Evolutionary conservation across 257 asterid species (phyloP), one percentile per base, ranked within the genome.

Genomic region (Verbena officinalis): DNA sequence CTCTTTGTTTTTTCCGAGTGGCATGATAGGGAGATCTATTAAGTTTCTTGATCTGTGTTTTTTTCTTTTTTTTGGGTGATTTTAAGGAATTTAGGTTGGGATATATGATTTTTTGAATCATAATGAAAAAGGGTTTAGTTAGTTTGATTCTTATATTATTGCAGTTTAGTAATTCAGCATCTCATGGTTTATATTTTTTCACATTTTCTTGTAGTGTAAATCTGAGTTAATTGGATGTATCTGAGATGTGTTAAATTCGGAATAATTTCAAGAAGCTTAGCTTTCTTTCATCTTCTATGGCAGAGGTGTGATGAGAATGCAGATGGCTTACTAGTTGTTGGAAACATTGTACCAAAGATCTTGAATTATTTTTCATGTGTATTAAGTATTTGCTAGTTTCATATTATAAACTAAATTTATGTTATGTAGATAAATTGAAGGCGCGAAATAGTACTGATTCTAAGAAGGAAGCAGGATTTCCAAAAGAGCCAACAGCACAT

Each of bases 401-500:
- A 15, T 30, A 11, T 43, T 4, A n/a, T 13, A 33, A 23, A 45
- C 12, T 22, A 30, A 45, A 16, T 42, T 39, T 11, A 7, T 3
- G 50, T 34, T 33, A n/a, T 45, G 22, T 69, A 88, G 98, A 88
- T 57, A 86, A 81, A 80, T 75, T 89, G 31, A 91, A 76, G 74
- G 83, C 84, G 68, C 81, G 81, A 53, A 74, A 78, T 63, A 78
- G 80, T 64, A 75, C 38, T 72, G 96, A 91, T 67, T 70, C 83
- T 30, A 91, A 81, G 84, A 91, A 86, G 74, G 96, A 91, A 62
- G 63, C 75, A 43, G 56, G 81, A 53, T 54, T 75, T 52, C 79
- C 83, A 22, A 88, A 88, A 71, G 96, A 85, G 75, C 81, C 95
- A 55, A 72, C 88, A n/a, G 76, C 87, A 15, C 78, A 89, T 70